Base-by-base conservation (phyloP, 2,329 filamentous ascomycete species). In the Xylariales sp. region DNA sequence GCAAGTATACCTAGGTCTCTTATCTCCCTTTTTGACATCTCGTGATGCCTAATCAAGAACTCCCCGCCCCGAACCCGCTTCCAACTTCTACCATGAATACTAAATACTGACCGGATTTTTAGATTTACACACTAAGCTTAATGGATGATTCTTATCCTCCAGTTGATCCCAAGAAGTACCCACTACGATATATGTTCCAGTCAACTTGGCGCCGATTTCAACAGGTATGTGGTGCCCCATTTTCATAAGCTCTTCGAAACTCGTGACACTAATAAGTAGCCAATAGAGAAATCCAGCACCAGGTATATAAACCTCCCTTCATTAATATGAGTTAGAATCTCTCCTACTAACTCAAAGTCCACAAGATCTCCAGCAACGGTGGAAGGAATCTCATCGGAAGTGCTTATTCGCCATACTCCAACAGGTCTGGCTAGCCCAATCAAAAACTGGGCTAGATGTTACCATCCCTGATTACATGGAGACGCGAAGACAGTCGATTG, bases 181-280 rank as follows among this genome's bases (percentile, higher is more conserved):
- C 62, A 14, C 54, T 64, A 4, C 28, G 54, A 30, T 64, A 58
- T 30, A 64, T 64, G 54, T 64, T 64, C 16, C 62, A 64, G 34
- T 43, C 53, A 9, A 49, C 36, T 28, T 64, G 62, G 62, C 45
- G 48, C n/a, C 62, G 62, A 36, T 58, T 64, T 28, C 62, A 64
- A 53, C 8, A 58, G 39, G 62, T 64, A 28, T 7, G 62, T 9
- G 12, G 36, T 48, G 3, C 12, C 7, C 50, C 18, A 30, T 5
- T 34, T 5, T 32, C 3, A 1, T 1, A 2, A n/a, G 9, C 30
- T 41, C 8, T 14, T 32, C 7, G 23, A 28, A 41, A 9, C 18
- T 6, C 9, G 30, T 14, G 3, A 46, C 36, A 10, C 46, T 53
- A 58, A 64, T 10, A 2, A 23, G 12, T 9, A 8, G 9, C n/a